phyloP scores from a whole-genome alignment of 2,329 filamentous ascomycete genomes.

The Fusarium cyanostomum region DNA sequence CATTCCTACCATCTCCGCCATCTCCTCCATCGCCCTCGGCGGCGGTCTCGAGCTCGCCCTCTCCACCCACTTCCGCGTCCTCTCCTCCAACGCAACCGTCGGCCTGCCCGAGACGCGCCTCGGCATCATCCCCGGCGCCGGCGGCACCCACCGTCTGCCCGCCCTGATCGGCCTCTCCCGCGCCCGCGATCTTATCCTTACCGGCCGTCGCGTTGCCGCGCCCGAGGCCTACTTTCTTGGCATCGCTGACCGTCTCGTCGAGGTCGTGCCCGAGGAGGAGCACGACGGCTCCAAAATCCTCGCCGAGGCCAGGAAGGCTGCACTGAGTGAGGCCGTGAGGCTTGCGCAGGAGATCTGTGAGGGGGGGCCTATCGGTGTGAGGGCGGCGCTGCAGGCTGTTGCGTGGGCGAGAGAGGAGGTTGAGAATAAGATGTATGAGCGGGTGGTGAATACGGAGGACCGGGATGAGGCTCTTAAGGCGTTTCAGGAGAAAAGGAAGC shows the following conservation, averaged over 20 bases:
- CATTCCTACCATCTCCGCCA: slow-evolving; percentile 88
- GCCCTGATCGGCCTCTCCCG: slow-evolving; percentile 80
- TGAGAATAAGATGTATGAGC: slow-evolving; percentile 89
- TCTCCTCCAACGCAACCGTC: slow-evolving; percentile 79
- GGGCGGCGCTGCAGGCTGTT: slow-evolving; percentile 82
- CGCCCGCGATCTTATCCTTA: slow-evolving; percentile 90
- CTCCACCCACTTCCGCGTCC: slow-evolving; percentile 87
- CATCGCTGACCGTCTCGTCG: slow-evolving; percentile 87
- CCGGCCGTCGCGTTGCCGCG: slow-evolving; percentile 83
- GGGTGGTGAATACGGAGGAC: slow-evolving; percentile 85
- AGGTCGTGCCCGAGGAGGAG: slow-evolving; percentile 71
- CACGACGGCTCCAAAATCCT: slow-evolving; percentile 57
- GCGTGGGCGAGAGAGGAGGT: slow-evolving; percentile 75
- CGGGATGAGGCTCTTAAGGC: slow-evolving; percentile 87
- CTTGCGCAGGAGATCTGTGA: slow-evolving; percentile 88
- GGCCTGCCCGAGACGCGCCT: slow-evolving; percentile 91
- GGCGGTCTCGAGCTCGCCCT: slow-evolving; percentile 94
- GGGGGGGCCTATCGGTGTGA: slow-evolving; percentile 84
- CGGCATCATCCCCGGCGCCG: slow-evolving; percentile 93
- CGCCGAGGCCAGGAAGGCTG: slow-evolving; percentile 69
- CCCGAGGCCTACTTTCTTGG: slow-evolving; percentile 92
- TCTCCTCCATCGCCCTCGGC: slow-evolving; percentile 87
- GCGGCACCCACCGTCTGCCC: slow-evolving; percentile 89
- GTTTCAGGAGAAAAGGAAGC: slow-evolving; percentile 74
- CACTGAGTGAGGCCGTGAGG: slow-evolving; percentile 78